A percentile compares a stretch with the other conserved stretches of the same genome.
Conservation (phyloP, 495 filamentous ascomycete genomes). For the Neurospora sp. region DNA sequence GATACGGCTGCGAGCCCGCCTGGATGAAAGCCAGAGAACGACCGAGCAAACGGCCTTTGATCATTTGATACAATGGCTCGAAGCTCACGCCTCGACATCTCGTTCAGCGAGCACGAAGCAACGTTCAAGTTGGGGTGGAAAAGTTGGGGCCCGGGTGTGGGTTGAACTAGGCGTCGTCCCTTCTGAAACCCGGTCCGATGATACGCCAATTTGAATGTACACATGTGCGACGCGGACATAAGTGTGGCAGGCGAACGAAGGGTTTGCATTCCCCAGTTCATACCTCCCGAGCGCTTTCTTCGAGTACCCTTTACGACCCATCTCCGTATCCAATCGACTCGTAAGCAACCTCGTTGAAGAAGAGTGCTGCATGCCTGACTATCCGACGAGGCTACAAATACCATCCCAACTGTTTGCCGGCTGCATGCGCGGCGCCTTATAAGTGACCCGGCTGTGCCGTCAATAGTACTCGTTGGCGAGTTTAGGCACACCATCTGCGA, state of each 20-base stretch:
- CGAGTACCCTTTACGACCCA: neutral
- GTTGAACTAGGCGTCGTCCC: neutral
- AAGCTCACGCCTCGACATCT: neutral
- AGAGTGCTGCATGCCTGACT: neutral
- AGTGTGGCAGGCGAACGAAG: neutral
- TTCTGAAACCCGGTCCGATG: constrained; percentile 3
- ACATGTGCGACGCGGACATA: neutral
- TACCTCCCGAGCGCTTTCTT: neutral
- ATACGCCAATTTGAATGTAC: neutral
- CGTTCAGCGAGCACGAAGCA: neutral
- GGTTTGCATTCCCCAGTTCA: neutral
- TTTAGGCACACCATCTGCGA: neutral
- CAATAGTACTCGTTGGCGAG: neutral
- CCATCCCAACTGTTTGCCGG: neutral
- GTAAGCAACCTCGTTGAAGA: neutral
- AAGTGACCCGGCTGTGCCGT: neutral
- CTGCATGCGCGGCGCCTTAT: neutral
- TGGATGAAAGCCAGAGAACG: neutral
- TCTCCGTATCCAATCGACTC: neutral
- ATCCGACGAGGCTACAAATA: neutral
- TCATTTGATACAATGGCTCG: neutral
- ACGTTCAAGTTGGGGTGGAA: neutral
- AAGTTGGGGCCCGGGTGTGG: neutral
- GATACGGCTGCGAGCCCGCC: neutral
- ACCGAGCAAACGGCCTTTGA: neutral